These are phyloP conservation scores for Backusella australiensis DNA, from an alignment of 192 early-diverging fungal species.

Conservation along the genomic window DNA sequence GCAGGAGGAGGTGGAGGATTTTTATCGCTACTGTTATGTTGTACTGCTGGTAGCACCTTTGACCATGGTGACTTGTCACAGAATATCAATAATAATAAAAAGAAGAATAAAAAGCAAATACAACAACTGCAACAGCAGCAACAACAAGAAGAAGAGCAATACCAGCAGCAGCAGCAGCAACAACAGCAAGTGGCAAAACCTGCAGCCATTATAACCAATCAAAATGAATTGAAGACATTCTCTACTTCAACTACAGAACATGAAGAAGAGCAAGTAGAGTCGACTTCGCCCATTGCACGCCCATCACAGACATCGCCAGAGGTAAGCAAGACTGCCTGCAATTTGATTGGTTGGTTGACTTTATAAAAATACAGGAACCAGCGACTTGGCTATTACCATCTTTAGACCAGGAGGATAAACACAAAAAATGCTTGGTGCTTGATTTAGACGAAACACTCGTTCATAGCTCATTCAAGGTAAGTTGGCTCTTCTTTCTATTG, in stretches of 20 bases:
- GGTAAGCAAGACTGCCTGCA: background rate
- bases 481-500: background rate
- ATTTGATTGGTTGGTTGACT: background rate
- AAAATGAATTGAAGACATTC: background rate
- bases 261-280: background rate
- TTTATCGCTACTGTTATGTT: constrained; percentile 18
- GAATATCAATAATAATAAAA: background rate
- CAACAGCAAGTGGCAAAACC: background rate
- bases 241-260: background rate
- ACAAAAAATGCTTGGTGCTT: constrained; percentile 92
- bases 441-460: constrained; percentile 98
- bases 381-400: constrained; percentile 56
- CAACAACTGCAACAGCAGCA: background rate
- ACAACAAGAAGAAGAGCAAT: background rate
- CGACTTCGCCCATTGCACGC: background rate
- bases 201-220: background rate
- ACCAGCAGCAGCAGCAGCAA: background rate
- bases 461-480: constrained; percentile 91
- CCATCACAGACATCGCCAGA: background rate
- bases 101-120: background rate
- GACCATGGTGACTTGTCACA: background rate
- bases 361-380: background rate
- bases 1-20: background rate
- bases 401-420: constrained; percentile 57
- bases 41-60: background rate